Evolutionary conservation across 768 basidiomycete species (phyloP), one percentile per base, ranked within the genome.

Genomic region (Leccinum imitatum): DNA sequence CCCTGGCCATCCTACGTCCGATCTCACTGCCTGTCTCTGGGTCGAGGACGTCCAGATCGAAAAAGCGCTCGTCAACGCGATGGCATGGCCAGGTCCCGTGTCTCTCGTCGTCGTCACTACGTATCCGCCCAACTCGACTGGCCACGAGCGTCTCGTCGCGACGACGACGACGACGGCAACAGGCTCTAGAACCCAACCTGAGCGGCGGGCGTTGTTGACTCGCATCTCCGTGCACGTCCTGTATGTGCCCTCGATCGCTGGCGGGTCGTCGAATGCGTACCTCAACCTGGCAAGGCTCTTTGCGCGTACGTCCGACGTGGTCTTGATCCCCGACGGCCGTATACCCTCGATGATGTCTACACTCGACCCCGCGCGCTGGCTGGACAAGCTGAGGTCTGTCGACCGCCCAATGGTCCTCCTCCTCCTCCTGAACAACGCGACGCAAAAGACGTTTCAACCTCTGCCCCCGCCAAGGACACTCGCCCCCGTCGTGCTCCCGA

Each of bases 231-330:
- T 81, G 13, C 85, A 87, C 65, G 59, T 87, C 21, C 61, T 87
- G 11, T 77, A 80, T 64, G 66, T 80, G 33, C 63, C 69, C 17
- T 69, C 75, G 19, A 54, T 69, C n/a, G 67, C 70, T 3, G 71
- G 80, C 11, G 69, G 59, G 11, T 75, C 75, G 66, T 78, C 82
- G 14, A 87, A 87, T 60, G 67, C 75, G 17, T 84, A 82, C 64
- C 75, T 89, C 23, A 89, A 89, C 67, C 68, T 89, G 33, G 87
- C 86, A 2, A 77, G 86, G 19, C 71, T 87, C 53, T 82, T 87
- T 66, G 77, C 86, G 9, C 74, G 63, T 10, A 84, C 84, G 9
- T 67, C 75, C 1, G 69, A 68, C 44, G 78, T 83, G 17, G 70
- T 85, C 52, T 68, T 89, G 53, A 82, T 86, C 59, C 87, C 87